Conservation (phyloP, 495 filamentous ascomycete genomes). For the Wilcoxina mikolae region DNA sequence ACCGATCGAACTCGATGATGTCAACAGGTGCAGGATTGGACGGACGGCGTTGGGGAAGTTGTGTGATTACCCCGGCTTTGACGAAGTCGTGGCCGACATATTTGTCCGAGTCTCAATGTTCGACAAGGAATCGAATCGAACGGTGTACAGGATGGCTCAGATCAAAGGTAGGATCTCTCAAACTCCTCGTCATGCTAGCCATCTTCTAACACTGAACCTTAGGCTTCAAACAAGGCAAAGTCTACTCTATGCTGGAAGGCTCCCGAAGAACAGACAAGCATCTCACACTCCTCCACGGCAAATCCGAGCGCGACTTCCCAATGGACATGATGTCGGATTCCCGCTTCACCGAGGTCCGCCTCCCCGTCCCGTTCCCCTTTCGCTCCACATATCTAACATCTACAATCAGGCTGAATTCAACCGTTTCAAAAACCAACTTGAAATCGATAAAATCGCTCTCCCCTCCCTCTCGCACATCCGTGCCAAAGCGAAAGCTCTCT, state of each 20-base stretch:
- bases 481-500: constrained; percentile 67
- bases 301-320: constrained; percentile 60
- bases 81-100: constrained; percentile 60
- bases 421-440: constrained; percentile 64
- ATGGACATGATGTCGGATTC: constrained; percentile 72
- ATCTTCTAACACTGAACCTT: constrained; percentile 29
- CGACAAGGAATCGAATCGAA: constrained; percentile 49
- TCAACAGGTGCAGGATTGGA: constrained; percentile 68
- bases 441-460: constrained; percentile 52
- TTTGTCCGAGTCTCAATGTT: constrained; percentile 65
- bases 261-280: constrained; percentile 66
- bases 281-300: constrained; percentile 56
- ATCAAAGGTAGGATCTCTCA: constrained; percentile 52
- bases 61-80: constrained; percentile 82
- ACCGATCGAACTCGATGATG: constrained; percentile 49
- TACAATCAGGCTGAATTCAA: constrained; percentile 52
- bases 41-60: constrained; percentile 67
- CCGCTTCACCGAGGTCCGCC: constrained; percentile 53
- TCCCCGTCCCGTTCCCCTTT: background rate
- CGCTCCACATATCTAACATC: background rate
- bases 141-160: constrained; percentile 68
- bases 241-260: constrained; percentile 58
- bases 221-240: constrained; percentile 64
- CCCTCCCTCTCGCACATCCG: constrained; percentile 51
- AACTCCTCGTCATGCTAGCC: background rate